phyloP scores from a whole-genome alignment of 2,329 filamentous ascomycete species.

The Didymella pinodella region DNA sequence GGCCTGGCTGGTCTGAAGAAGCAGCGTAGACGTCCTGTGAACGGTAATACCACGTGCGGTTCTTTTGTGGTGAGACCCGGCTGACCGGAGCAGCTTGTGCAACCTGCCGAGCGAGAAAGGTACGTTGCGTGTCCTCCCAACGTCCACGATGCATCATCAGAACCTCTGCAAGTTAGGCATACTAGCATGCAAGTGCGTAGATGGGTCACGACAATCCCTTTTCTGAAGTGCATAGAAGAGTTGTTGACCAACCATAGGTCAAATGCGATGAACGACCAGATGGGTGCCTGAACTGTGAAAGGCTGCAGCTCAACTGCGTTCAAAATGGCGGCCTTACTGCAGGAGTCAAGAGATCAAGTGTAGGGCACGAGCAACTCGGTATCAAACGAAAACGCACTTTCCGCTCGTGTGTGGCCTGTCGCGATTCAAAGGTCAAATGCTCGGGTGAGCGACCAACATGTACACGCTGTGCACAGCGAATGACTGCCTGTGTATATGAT shows the following conservation, averaged over 20 bases:
- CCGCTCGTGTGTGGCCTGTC: conserved; percentile 41
- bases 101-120: conserved; percentile 33
- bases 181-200: background rate
- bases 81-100: conserved; percentile 30
- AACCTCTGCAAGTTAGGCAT: background rate
- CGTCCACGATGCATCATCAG: background rate
- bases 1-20: conserved; percentile 26
- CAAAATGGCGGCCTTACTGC: conserved; percentile 33
- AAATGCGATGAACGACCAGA: conserved; percentile 45
- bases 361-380: conserved; percentile 31
- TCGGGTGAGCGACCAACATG: conserved; percentile 44
- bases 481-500: conserved; percentile 39
- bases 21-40: conserved; percentile 38
- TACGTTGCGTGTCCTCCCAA: conserved; percentile 8
- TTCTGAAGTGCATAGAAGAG: background rate
- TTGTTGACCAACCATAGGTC: conserved; percentile 30
- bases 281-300: conserved; percentile 43
- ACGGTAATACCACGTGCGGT: conserved; percentile 25
- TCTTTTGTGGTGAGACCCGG: background rate
- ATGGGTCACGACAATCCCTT: background rate
- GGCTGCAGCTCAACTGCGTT: conserved; percentile 40
- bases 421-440: conserved; percentile 45
- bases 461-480: conserved; percentile 38
- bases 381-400: conserved; percentile 46
- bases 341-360: conserved; percentile 26